Conservation (phyloP, 306 rosid species). For the Lathyrus oleraceus region DNA sequence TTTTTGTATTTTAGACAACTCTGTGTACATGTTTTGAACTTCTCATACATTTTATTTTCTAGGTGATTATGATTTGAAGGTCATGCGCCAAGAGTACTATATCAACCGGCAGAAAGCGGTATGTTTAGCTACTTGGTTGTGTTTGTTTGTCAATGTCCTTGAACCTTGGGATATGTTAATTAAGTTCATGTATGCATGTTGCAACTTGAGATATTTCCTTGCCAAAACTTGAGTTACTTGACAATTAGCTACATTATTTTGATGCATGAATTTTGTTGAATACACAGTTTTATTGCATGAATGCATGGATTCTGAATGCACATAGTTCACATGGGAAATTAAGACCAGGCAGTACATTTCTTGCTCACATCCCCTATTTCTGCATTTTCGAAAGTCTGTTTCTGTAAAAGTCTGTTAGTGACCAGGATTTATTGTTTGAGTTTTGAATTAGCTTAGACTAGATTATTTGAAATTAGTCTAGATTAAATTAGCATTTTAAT, state of each 20-base stretch:
- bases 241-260: slow-evolving; percentile 2
- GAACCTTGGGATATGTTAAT: slow-evolving; percentile 23
- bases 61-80: slow-evolving; percentile 99
- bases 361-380: not conserved
- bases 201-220: slow-evolving; percentile 28
- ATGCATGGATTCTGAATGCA: not conserved
- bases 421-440: not conserved
- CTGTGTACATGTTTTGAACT: slow-evolving; percentile 23
- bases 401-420: not conserved
- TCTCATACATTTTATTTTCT: slow-evolving; percentile 37
- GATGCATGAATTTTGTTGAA: slow-evolving; percentile 3
- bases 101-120: slow-evolving; percentile 88
- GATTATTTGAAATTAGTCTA: not conserved
- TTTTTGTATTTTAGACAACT: slow-evolving; percentile 10
- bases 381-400: not conserved
- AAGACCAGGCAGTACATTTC: slow-evolving; percentile 11
- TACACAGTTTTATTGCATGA: not conserved
- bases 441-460: not conserved
- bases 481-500: not conserved
- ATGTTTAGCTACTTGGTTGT: slow-evolving; percentile 34
- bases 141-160: slow-evolving; percentile 12
- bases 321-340: slow-evolving; percentile 1
- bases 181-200: slow-evolving; percentile 12
- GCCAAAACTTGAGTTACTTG: not conserved
- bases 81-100: slow-evolving; percentile 96